Evolutionary conservation across 495 filamentous ascomycete species (phyloP).

Genomic region (Aspergillus saccharolyticus): DNA sequence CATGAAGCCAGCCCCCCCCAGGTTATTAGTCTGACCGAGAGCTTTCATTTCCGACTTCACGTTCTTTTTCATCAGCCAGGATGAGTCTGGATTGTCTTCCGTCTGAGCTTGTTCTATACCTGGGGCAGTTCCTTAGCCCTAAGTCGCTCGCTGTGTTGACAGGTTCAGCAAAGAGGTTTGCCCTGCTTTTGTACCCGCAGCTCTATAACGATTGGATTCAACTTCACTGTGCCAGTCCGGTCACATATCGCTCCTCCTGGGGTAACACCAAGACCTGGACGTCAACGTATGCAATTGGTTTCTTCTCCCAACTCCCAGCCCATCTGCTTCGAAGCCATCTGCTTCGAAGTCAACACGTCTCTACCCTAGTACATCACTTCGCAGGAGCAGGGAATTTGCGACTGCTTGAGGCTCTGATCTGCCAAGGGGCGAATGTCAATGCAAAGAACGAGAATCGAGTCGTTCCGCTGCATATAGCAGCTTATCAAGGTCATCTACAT

Average conservation of each 20-base stretch:
- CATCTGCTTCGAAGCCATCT: neutral
- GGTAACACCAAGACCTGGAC: neutral
- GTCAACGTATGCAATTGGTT: neutral
- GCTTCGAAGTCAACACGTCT: neutral
- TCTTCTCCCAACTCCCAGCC: neutral
- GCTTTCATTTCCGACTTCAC: neutral
- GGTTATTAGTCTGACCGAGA: neutral
- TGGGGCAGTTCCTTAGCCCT: neutral
- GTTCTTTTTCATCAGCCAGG: neutral
- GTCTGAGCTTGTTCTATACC: neutral
- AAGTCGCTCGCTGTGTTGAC: neutral
- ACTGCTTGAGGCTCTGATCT: neutral
- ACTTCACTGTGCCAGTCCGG: neutral
- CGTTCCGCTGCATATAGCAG: neutral
- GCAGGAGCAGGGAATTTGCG: neutral
- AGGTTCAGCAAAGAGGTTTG: neutral
- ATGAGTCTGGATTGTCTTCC: slow-evolving; percentile 1
- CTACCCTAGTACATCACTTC: neutral
- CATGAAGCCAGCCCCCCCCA: neutral
- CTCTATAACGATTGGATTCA: neutral
- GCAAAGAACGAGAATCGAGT: neutral
- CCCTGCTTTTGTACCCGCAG: neutral
- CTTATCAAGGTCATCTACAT: neutral
- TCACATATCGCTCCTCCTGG: neutral
- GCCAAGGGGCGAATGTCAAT: neutral